phyloP scores from a whole-genome alignment of 345 rosid species.

The Gossypium anomalum region DNA sequence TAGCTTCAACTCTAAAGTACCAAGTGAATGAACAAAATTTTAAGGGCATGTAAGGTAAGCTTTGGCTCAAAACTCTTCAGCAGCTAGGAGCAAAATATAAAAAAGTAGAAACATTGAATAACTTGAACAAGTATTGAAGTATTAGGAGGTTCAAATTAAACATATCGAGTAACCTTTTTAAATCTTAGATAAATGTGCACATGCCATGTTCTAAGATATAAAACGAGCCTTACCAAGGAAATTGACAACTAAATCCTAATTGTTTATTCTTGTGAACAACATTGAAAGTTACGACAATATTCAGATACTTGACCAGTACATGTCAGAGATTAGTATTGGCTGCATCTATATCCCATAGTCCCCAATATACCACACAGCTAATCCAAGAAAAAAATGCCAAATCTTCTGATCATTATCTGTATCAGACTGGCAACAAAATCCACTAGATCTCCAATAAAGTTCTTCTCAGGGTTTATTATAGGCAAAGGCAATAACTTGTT shows the following conservation, averaged over 20 bases:
- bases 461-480: neutral
- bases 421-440: neutral
- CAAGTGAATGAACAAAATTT: neutral
- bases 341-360: neutral
- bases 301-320: neutral
- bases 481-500: neutral
- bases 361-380: neutral
- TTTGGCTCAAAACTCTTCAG: neutral
- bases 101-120: neutral
- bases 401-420: neutral
- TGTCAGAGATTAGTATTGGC: neutral
- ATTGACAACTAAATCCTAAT: neutral
- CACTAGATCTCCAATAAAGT: constrained; percentile 1
- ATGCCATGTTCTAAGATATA: neutral
- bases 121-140: neutral
- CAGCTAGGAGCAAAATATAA: neutral
- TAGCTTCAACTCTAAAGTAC: neutral
- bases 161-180: neutral
- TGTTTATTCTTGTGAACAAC: neutral
- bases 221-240: neutral
- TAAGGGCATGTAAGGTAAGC: neutral
- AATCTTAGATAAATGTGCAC: neutral
- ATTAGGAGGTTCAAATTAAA: neutral
- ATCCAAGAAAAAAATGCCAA: constrained; percentile 1
- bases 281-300: neutral